Evolutionary conservation across 192 early-diverging fungal genomes (phyloP).

Genomic region (Chytriomyces confervae): DNA sequence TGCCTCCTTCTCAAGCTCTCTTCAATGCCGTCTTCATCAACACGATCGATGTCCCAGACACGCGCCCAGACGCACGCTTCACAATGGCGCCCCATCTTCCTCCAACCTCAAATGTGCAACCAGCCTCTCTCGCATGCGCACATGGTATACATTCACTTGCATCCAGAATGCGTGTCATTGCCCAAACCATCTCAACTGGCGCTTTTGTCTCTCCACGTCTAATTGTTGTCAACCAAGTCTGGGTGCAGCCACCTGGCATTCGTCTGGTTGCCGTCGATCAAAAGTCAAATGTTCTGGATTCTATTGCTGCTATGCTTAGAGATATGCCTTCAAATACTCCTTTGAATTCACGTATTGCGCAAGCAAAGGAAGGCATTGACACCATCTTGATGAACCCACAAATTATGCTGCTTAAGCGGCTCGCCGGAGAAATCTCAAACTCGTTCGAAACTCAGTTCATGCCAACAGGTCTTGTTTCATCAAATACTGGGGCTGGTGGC

Average conservation of each 20-base stretch:
- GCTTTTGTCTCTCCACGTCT: conserved; percentile 16
- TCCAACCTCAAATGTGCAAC: neutral
- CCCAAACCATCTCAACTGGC: neutral
- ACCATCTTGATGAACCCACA: neutral
- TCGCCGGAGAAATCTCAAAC: conserved; percentile 13
- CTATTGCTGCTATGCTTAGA: neutral
- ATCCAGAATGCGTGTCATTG: neutral
- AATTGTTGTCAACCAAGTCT: neutral
- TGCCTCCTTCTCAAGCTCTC: neutral
- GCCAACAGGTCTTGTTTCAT: too few species aligned
- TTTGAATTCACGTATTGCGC: neutral
- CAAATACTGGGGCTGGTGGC: neutral
- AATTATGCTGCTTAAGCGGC: neutral
- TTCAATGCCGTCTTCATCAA: neutral
- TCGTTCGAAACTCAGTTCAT: neutral
- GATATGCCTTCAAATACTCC: neutral
- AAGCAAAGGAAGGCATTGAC: neutral
- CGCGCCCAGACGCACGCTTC: neutral
- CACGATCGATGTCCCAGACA: neutral
- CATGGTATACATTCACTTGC: neutral
- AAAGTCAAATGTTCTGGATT: conserved; percentile 4
- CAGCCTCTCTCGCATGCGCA: neutral
- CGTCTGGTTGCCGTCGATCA: conserved; percentile 4
- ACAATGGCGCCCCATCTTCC: neutral
- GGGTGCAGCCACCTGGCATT: conserved; percentile 10